A percentile compares a stretch with the other conserved stretches of the same genome.
These are phyloP conservation scores for Trichosanthes cucumerina DNA, from an alignment of 306 rosid species.

Conservation along the genomic window DNA sequence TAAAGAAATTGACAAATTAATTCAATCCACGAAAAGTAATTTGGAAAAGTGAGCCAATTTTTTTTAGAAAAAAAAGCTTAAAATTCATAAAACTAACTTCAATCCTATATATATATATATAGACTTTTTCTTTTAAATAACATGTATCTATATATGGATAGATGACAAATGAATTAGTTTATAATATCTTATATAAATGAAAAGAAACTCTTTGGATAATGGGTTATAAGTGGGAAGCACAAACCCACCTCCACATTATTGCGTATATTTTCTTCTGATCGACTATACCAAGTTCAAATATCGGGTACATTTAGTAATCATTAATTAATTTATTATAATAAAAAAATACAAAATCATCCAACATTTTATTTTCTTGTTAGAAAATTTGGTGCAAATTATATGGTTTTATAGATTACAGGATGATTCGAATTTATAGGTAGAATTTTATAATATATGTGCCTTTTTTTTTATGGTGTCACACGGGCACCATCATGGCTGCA, in stretches of 20 bases:
- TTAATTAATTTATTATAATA: neutral
- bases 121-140: too few relatives aligned
- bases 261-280: neutral
- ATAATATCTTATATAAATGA: neutral
- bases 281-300: neutral
- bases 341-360: neutral
- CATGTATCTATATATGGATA: neutral
- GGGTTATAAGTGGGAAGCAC: conserved; percentile 1
- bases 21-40: too few relatives aligned
- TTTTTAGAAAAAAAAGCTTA: too few relatives aligned
- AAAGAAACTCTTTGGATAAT: neutral
- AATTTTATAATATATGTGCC: neutral
- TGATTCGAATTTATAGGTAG: neutral
- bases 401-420: neutral
- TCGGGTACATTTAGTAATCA: neutral
- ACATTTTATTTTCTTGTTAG: neutral
- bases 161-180: neutral
- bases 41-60: too few relatives aligned
- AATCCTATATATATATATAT: too few relatives aligned
- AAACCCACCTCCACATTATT: neutral
- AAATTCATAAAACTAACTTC: too few relatives aligned
- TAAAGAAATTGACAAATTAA: too few relatives aligned
- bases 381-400: neutral
- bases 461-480: neutral
- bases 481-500: neutral